Conservation (phyloP, 257 asterid species). For the Lycium barbarum region DNA sequence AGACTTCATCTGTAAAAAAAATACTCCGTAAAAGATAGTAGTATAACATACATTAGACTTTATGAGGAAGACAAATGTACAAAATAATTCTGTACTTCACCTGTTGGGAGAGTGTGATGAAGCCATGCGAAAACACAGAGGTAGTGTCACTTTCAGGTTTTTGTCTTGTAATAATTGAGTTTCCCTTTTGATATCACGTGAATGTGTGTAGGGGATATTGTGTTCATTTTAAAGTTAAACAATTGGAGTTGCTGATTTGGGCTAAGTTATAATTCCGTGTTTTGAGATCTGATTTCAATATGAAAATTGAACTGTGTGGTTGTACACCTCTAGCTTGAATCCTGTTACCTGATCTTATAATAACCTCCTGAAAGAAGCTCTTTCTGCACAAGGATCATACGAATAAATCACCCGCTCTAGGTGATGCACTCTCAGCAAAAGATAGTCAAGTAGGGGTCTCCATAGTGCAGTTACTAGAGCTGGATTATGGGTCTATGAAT, state of each 20-base stretch:
- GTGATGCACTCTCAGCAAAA: neutral
- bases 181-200: constrained; percentile 9
- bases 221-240: neutral
- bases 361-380: neutral
- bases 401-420: neutral
- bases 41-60: neutral
- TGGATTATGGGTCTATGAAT: neutral
- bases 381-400: neutral
- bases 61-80: neutral
- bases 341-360: neutral
- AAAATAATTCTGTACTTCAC: neutral
- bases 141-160: constrained; percentile 18
- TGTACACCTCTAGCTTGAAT: constrained; percentile 21
- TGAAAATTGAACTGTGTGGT: constrained; percentile 27
- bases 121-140: neutral
- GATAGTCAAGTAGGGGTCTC: neutral
- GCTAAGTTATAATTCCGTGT: neutral
- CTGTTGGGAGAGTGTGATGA: neutral
- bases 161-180: constrained; percentile 6
- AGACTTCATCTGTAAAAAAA: neutral
- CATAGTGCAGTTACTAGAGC: constrained; percentile 4
- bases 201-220: neutral
- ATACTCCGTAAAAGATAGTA: neutral
- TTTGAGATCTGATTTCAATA: constrained; percentile 58
- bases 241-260: constrained; percentile 26